Conservation (phyloP, 805 yeast genomes). For the Pichia thaimueangensis region DNA sequence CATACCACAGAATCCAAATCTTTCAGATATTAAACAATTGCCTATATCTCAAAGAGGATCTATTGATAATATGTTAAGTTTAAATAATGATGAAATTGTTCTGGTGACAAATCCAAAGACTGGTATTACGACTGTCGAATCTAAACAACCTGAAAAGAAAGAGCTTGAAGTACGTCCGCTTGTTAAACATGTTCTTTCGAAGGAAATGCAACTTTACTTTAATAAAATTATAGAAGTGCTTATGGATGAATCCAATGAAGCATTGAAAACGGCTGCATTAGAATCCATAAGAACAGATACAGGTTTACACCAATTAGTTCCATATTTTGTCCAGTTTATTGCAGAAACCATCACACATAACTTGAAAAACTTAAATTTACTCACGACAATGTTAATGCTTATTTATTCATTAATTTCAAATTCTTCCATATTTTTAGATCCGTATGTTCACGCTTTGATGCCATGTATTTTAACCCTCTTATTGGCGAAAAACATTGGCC, state of each 20-base stretch:
- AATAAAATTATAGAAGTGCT: conserved; percentile 83
- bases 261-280: conserved; percentile 71
- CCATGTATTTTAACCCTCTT: conserved; percentile 91
- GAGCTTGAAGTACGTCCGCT: conserved; percentile 73
- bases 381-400: conserved; percentile 83
- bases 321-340: conserved; percentile 91
- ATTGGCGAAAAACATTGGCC: conserved; percentile 83
- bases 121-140: conserved; percentile 25
- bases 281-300: conserved; percentile 85
- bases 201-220: conserved; percentile 88
- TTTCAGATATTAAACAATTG: conserved; percentile 66
- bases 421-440: conserved; percentile 82
- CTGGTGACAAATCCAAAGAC: conserved; percentile 24
- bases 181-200: conserved; percentile 91
- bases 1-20: conserved; percentile 91
- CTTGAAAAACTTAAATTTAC: conserved; percentile 58
- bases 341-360: conserved; percentile 93
- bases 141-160: conserved; percentile 30
- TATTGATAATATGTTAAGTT: conserved; percentile 51
- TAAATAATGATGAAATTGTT: conserved; percentile 41
- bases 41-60: conserved; percentile 84
- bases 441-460: conserved; percentile 92
- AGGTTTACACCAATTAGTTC: conserved; percentile 93
- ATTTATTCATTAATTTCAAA: conserved; percentile 79
- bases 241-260: conserved; percentile 44